Conservation (phyloP, 495 filamentous ascomycete genomes). For the Pyrenula massariospora region DNA sequence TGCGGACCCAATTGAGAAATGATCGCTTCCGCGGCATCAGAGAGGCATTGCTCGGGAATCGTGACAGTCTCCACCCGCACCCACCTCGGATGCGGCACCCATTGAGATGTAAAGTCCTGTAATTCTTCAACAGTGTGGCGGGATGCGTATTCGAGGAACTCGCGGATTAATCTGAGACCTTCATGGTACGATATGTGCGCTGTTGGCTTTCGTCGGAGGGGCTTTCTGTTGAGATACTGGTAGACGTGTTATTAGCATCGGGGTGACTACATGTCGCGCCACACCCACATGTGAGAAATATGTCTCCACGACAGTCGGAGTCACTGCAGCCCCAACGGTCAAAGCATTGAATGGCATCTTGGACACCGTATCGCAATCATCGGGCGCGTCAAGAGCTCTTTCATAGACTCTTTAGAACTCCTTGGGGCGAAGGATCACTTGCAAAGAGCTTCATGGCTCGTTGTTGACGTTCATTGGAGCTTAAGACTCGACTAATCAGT, state of each 20-base stretch:
- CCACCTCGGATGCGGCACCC: slow-evolving; percentile 83
- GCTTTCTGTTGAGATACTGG: slow-evolving; percentile 73
- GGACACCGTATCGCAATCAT: background rate
- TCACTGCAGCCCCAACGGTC: slow-evolving; percentile 58
- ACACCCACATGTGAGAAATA: slow-evolving; percentile 60
- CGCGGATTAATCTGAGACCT: slow-evolving; percentile 76
- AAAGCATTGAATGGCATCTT: slow-evolving; percentile 62
- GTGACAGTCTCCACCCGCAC: slow-evolving; percentile 65
- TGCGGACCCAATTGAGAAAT: slow-evolving; percentile 61
- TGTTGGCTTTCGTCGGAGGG: slow-evolving; percentile 63
- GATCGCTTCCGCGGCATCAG: slow-evolving; percentile 48
- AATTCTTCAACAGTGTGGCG: slow-evolving; percentile 85
- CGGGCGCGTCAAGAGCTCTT: background rate
- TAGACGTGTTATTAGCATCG: background rate
- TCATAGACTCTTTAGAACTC: background rate
- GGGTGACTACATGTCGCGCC: background rate
- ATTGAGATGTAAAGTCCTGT: slow-evolving; percentile 80
- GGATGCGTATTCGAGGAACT: slow-evolving; percentile 71
- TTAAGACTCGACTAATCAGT: background rate
- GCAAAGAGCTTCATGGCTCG: background rate
- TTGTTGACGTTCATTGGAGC: background rate
- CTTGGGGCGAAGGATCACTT: background rate
- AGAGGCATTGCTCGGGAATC: slow-evolving; percentile 50
- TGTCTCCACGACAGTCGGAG: slow-evolving; percentile 68
- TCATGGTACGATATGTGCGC: slow-evolving; percentile 87